Percentiles rank a stretch among this genome's conserved stretches.
phyloP scores from a whole-genome alignment of 495 filamentous ascomycete species.

The Podospora pseudoanserina region DNA sequence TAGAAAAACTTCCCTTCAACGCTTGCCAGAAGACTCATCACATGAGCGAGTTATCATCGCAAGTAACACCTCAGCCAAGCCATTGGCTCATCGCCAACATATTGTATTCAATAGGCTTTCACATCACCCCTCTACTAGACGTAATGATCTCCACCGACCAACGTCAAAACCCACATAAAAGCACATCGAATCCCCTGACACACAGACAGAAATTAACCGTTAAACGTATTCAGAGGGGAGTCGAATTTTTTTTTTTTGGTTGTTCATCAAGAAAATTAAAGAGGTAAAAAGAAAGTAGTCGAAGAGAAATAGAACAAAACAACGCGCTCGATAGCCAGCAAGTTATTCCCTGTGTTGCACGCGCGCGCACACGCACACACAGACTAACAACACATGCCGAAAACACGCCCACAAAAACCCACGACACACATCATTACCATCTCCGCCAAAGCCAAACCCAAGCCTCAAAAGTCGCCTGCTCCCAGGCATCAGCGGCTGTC shows the following conservation, averaged over 20 bases:
- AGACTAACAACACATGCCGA: too few relatives aligned
- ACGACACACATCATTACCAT: neutral
- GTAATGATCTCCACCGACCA: too few relatives aligned
- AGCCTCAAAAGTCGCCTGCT: neutral
- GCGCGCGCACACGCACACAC: neutral
- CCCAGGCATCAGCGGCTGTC: neutral
- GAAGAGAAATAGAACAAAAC: slow-evolving; percentile 2
- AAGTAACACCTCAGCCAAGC: too few relatives aligned
- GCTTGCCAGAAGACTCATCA: too few relatives aligned
- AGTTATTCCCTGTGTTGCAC: neutral
- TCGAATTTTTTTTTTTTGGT: neutral
- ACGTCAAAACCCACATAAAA: too few relatives aligned
- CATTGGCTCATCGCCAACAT: too few relatives aligned
- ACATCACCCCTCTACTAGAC: too few relatives aligned
- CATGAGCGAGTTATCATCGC: too few relatives aligned
- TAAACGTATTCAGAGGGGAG: neutral
- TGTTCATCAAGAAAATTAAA: neutral
- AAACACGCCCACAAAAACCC: too few relatives aligned
- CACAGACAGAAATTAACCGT: neutral
- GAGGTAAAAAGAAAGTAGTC: neutral
- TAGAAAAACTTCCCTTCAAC: too few relatives aligned
- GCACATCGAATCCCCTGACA: neutral
- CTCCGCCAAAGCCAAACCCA: neutral
- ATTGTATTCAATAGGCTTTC: too few relatives aligned
- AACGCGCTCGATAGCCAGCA: neutral